Evolutionary conservation across 345 rosid species (phyloP), one percentile per base, ranked within the genome.

Genomic region (Rhodamnia argentea): DNA sequence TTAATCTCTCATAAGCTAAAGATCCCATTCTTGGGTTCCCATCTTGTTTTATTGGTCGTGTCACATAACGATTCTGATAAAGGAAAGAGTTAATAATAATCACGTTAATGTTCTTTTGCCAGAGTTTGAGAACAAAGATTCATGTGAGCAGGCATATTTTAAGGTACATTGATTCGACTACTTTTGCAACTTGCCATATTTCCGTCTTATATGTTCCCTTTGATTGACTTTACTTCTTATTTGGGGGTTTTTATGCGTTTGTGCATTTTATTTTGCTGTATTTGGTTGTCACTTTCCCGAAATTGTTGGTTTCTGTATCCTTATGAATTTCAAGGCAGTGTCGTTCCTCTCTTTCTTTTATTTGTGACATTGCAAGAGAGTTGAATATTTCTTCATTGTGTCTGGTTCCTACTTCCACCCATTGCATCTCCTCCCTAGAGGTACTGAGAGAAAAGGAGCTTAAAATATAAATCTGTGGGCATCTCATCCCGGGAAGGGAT

Each of bases 71-170:
- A 83, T 83, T 83, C 47, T 83, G 62, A 29, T 27, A 32, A 32
- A 83, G 24, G 47, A 0, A 32, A 0, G 50, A 83, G 62, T 83
- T 83, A 54, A 16, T 27, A 54, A 27, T 40, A 70, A 75, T 40
- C 51, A 26, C 9, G 50, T 12, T 7, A 37, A 18, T 86, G 58
- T 74, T 85, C 58, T 82, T 83, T 58, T 86, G 86, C 56, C 93
- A 97, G 99, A 97, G 91, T 96, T 96, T 52, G 99, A 96, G 90
- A 88, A 89, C 76, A 88, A 86, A 47, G 98, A 92, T 85, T 90
- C 99, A 52, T 97, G 99, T 58, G 96, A 95, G 88, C 96, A 91
- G 88, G 99, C 99, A 8, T 96, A 95, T 85, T 93, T 90, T 84
- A 96, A 97, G 99, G 99, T 95, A 90, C 51, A 81, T 27, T 78